These are phyloP conservation scores for Esteya vermicola DNA, from an alignment of 2,329 filamentous ascomycete genomes.

Conservation along the genomic window DNA sequence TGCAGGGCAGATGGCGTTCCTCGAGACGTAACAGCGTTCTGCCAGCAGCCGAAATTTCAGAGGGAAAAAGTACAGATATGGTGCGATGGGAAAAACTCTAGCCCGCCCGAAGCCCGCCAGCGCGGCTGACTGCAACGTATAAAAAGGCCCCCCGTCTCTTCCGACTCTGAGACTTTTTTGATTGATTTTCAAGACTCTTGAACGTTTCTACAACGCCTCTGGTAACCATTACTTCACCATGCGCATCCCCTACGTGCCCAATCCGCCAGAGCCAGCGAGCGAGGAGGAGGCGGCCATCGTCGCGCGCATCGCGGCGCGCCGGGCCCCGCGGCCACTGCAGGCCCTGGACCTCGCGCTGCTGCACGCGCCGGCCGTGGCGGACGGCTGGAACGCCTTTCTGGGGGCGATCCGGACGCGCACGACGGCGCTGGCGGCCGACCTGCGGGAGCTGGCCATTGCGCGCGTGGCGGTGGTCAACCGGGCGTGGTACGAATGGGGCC, in stretches of 20 bases:
- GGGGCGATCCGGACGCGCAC: slow-evolving; percentile 46
- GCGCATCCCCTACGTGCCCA: slow-evolving; percentile 52
- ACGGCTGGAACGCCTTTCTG: slow-evolving; percentile 61
- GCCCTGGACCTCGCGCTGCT: slow-evolving; percentile 63
- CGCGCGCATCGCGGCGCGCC: slow-evolving; percentile 48
- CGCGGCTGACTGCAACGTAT: no score
- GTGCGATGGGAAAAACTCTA: no score
- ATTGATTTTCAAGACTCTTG: no score
- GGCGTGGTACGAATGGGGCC: slow-evolving; percentile 76
- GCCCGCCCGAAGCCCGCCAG: no score
- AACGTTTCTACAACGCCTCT: no score
- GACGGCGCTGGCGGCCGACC: slow-evolving; percentile 33
- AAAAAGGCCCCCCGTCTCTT: no score
- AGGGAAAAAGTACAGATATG: no score
- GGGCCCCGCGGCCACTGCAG: slow-evolving; percentile 55
- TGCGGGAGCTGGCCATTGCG: slow-evolving; percentile 69
- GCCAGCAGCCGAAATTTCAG: no score
- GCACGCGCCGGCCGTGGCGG: slow-evolving; percentile 59
- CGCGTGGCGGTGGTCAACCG: slow-evolving; percentile 67
- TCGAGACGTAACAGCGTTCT: no score
- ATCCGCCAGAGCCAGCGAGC: slow-evolving; percentile 30
- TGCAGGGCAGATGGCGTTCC: no score
- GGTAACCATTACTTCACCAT: slow-evolving; percentile 27
- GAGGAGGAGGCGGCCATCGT: slow-evolving; percentile 42
- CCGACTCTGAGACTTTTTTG: no score